Evolutionary conservation across 176 grass and related monocot species (phyloP).

Genomic region (Lolium perenne): DNA sequence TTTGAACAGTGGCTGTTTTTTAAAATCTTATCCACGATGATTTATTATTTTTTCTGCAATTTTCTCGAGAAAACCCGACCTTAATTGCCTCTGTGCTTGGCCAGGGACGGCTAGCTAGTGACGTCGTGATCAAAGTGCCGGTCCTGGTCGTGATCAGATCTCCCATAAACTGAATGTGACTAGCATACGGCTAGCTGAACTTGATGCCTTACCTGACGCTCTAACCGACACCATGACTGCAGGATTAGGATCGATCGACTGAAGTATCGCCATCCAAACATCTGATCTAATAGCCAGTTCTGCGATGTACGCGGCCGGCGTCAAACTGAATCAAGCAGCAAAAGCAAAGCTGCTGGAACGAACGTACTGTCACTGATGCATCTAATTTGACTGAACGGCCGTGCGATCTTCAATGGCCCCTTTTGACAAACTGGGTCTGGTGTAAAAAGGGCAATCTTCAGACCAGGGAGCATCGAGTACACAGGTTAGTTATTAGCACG

Average conservation of each 20-base stretch:
- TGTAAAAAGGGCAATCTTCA: background rate
- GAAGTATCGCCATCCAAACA: background rate
- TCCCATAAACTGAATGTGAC: background rate
- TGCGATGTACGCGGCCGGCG: background rate
- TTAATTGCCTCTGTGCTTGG: background rate
- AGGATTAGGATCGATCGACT: background rate
- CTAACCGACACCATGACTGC: background rate
- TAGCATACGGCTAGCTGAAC: background rate
- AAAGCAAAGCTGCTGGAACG: background rate
- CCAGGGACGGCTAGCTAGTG: background rate
- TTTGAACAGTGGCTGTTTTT: no score
- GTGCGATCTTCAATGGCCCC: conserved; percentile 14
- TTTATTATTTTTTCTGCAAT: no score
- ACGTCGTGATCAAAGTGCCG: background rate
- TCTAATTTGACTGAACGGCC: conserved; percentile 17
- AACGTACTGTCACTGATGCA: background rate
- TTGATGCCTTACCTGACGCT: background rate
- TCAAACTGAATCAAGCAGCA: background rate
- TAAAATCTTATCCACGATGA: no score
- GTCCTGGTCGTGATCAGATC: conserved; percentile 5
- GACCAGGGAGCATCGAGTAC: background rate
- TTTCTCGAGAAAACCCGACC: background rate
- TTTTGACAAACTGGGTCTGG: background rate
- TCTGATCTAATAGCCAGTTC: background rate
- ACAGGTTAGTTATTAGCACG: background rate